Evolutionary conservation across 768 basidiomycete species (phyloP), one percentile per base, ranked within the genome.

Genomic region (Hirschioporus abietinus): DNA sequence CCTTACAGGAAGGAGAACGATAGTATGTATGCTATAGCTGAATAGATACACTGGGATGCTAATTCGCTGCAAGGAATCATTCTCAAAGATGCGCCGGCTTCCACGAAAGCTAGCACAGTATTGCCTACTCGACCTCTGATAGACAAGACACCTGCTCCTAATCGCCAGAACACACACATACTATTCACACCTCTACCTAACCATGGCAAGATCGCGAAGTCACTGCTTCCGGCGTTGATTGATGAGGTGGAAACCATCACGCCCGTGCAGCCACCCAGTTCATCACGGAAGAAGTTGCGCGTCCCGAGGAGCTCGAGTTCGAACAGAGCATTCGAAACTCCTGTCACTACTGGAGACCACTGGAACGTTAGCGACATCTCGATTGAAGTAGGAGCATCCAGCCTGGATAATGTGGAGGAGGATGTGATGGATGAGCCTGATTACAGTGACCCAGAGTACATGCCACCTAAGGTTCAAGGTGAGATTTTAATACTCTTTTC

Each of bases 71-170:
- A 24, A 34, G 24, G 34, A 17, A 8, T 23, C 10, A 34, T 35
- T 7, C 34, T 42, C 25, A 34, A 34, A 23, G 34, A 20, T 65
- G 64, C 35, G 1, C 57, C 57, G 18, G 35, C 64, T 24, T 30
- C 52, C 8, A 67, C 63, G 63, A 30, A 63, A 20, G n/a, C 61
- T 20, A 18, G 1, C 18, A 30, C 52, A 4, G 25, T n/a, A n/a
- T 12, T 57, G 18, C 36, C n/a, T 20, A 71, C 75, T 7, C 83
- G 86, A 15, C 88, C 89, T 1, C 79, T 93, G 8, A 81, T 81
- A 26, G 91, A 93, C 77, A 92, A 90, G 76, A 93, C 91, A 0
- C 91, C 91, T 1, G 88, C 88, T 70, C 85, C 86, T 2, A 92
- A 92, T 73, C 87, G 89, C 42, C 76, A 76, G 35, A 74, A 69